These are phyloP conservation scores for Barbarea vulgaris DNA, from an alignment of 345 rosid species.

Conservation along the genomic window DNA sequence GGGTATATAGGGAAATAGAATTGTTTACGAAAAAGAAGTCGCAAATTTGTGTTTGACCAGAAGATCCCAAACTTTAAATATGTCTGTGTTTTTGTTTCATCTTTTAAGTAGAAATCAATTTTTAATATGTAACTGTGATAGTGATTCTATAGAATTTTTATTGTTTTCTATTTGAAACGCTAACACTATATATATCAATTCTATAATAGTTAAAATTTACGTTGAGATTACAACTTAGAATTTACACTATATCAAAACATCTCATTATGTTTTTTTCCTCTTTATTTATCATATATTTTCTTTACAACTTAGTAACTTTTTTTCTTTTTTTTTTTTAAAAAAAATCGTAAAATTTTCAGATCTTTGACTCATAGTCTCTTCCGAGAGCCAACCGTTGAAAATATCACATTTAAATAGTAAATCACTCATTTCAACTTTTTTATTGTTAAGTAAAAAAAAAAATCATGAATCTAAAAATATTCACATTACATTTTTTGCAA, in stretches of 20 bases:
- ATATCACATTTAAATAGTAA: too few relatives aligned
- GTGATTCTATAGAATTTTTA: background rate
- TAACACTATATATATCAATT: background rate
- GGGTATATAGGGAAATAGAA: conserved; percentile 23
- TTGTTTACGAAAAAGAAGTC: conserved; percentile 4
- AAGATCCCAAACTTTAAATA: conserved; percentile 4
- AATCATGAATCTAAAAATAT: background rate
- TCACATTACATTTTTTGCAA: background rate
- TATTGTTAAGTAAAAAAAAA: too few relatives aligned
- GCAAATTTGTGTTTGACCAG: conserved; percentile 13
- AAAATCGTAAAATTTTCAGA: too few relatives aligned
- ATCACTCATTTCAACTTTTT: too few relatives aligned
- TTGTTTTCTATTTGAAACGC: background rate
- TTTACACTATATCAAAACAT: too few relatives aligned
- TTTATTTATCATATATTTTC: too few relatives aligned
- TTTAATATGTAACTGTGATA: background rate
- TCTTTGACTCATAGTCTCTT: too few relatives aligned
- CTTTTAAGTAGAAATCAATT: background rate
- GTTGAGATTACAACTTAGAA: too few relatives aligned
- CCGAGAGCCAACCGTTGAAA: too few relatives aligned
- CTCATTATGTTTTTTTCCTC: too few relatives aligned
- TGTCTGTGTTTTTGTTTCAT: background rate
- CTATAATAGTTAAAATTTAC: background rate
- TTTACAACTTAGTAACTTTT: too few relatives aligned
- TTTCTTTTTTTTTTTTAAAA: too few relatives aligned